Base-by-base conservation (phyloP, 257 asterid genomes). In the Nemophila menziesii region DNA sequence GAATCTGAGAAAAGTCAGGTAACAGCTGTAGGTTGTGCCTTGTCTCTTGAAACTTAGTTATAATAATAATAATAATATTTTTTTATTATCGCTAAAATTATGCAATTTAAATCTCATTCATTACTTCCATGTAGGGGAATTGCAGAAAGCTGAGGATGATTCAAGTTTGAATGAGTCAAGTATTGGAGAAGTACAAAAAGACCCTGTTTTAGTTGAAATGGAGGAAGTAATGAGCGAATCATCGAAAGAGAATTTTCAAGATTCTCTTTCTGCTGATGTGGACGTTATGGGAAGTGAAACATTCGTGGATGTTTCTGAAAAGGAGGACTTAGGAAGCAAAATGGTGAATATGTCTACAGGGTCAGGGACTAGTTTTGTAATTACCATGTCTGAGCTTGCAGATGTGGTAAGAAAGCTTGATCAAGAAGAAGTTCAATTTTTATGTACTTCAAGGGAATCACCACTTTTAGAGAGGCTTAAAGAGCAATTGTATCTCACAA, bases 1-100 rank as follows among this genome's bases (percentile, higher is more conserved):
- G 64, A 34, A 46, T 72, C 50, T 44, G 62, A 56, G 70, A 73
- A 57, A 67, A 87, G 69, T 84, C 96, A 81, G 94, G 93, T 85
- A 90, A 70, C 87, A 79, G 94, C 73, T 69, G 76, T 85, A 85
- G 96, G 96, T 90, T 90, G 96, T 90, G 76, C 89, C 94, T 69
- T 74, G 63, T 68, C 94, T 73, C 83, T 72, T 56, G 72, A 69
- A 63, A 37, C 75, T 55, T 23, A 34, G 18, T n/a, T n/a, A n/a
- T n/a, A n/a, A n/a, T n/a, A n/a, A n/a, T n/a, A n/a, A n/a, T n/a
- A n/a, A n/a, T n/a, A n/a, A n/a, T 14, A 23, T 52, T 55, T 46
- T 14, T 42, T 23, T 20, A 16, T 43, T 37, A 16, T 24, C 5
- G 22, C 33, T 24, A 4, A 15, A 33, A 26, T 43, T 66, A 40